Percentiles rank a stretch among this genome's conserved stretches.
Evolutionary conservation across 768 basidiomycete genomes (phyloP).

Genomic region (Austroboletus festivus): DNA sequence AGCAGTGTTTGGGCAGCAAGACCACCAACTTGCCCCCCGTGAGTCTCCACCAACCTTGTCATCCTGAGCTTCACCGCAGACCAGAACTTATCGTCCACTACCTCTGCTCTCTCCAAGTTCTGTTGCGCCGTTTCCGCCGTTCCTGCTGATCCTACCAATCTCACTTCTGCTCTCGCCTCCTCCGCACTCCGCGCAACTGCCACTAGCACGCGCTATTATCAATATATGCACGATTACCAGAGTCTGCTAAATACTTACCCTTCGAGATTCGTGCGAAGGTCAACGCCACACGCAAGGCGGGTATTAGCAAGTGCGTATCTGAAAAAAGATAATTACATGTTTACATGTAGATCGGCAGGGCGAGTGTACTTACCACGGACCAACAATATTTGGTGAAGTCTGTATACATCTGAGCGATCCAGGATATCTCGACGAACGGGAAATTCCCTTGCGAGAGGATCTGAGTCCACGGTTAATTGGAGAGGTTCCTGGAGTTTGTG

Average conservation of each 20-base stretch:
- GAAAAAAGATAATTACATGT: not conserved
- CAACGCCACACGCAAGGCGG: constrained; percentile 18
- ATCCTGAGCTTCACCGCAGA: constrained; percentile 11
- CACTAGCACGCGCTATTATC: not conserved
- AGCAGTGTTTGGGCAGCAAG: constrained; percentile 6
- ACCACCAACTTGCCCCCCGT: not conserved
- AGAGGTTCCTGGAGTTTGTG: constrained; percentile 3
- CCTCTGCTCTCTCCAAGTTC: too few relatives aligned
- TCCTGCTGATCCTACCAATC: too few relatives aligned
- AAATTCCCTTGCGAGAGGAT: too few relatives aligned
- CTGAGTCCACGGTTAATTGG: too few relatives aligned
- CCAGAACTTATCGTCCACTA: not conserved
- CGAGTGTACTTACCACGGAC: constrained; percentile 7
- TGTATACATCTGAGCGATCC: too few relatives aligned
- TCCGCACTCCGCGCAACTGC: too few relatives aligned
- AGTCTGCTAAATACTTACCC: constrained; percentile 11
- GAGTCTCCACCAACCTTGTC: constrained; percentile 9
- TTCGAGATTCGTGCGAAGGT: constrained; percentile 16
- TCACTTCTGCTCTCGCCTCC: too few relatives aligned
- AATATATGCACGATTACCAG: not conserved
- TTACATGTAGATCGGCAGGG: too few relatives aligned
- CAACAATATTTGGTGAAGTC: constrained; percentile 15
- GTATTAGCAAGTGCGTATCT: constrained; percentile 11
- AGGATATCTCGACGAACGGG: not conserved
- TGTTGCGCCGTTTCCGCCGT: too few relatives aligned